Evolutionary conservation across 2,329 filamentous ascomycete genomes (phyloP).

Genomic region (Aureobasidium uvarum): DNA sequence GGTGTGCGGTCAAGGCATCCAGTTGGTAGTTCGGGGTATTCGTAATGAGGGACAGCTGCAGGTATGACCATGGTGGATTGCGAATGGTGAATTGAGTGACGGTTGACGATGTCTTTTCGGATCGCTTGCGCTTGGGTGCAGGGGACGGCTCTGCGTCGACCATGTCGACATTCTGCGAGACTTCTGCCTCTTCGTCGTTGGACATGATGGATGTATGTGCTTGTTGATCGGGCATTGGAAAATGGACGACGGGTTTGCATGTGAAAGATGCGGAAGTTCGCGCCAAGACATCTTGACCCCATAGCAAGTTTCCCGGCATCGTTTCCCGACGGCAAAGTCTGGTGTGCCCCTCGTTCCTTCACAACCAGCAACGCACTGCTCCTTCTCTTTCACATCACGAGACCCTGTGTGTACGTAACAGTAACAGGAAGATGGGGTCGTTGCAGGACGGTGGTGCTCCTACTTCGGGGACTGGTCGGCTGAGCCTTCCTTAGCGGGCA

Average conservation of each 20-base stretch:
- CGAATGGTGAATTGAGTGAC: constrained; percentile 43
- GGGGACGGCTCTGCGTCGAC: background rate
- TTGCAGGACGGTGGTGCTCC: background rate
- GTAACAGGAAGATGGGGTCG: background rate
- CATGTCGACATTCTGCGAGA: background rate
- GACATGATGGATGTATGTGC: background rate
- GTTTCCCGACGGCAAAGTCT: constrained; percentile 22
- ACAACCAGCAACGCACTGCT: too few relatives aligned
- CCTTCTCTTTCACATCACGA: background rate
- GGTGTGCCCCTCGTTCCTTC: background rate
- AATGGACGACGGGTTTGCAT: constrained; percentile 15
- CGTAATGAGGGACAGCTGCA: constrained; percentile 42
- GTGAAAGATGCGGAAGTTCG: background rate
- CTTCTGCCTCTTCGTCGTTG: background rate
- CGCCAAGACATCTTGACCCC: background rate
- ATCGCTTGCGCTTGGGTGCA: constrained; percentile 28
- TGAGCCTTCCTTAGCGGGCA: constrained; percentile 18
- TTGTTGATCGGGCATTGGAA: background rate
- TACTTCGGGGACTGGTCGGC: background rate
- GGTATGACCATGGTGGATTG: constrained; percentile 43
- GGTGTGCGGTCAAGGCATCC: constrained; percentile 62
- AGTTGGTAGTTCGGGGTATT: constrained; percentile 38
- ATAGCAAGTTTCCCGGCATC: background rate
- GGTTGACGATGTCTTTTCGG: constrained; percentile 16
- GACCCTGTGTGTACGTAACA: constrained; percentile 2